Evolutionary conservation across 208 protist species (phyloP), one percentile per base, ranked within the genome.

Genomic region (Balamuthia mandrillaris): DNA sequence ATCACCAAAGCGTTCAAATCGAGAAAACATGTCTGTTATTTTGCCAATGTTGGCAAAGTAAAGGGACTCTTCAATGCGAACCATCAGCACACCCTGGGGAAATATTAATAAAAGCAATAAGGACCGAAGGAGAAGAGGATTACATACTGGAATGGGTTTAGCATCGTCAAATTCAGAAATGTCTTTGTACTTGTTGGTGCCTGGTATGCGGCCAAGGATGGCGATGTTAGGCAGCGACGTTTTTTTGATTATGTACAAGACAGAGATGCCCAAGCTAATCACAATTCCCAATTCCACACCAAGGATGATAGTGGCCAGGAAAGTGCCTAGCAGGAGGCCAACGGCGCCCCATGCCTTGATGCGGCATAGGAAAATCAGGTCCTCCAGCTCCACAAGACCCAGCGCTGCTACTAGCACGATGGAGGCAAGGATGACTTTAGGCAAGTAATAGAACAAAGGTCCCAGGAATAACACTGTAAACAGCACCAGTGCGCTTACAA

Each of bases 351-450:
- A 81, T 27, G 72, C 41, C 3, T 51, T 45, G 21, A 81, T 60
- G 44, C 37, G 5, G 29, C 49, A 63, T 1, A 63, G 74, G 27
- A 42, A 3, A 31, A 27, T 45, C 18, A 81, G 12, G 39, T 61
- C 49, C 33, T 81, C 74, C 10, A 81, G 63, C 2, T 61, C 49
- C 39, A 81, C 58, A 52, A 63, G 58, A 21, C 18, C 18, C n/a
- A 81, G 7, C 39, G 35, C 74, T 6, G 74, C 74, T 5, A 87
- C 31, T 2, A 90, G 33, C 42, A 90, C 81, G 45, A 90, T 86
- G 0, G 60, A 9, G 10, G 86, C 58, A 18, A 29, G 27, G 0
- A 88, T 54, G 4, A 68, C 68, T 27, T 54, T 82, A n/a, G 88
- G 88, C 33, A 90, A 37, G n/a, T 85, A 88, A 27, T 83, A 68